Evolutionary conservation across 768 basidiomycete genomes (phyloP).

Genomic region (Rhodotorula paludigena): DNA sequence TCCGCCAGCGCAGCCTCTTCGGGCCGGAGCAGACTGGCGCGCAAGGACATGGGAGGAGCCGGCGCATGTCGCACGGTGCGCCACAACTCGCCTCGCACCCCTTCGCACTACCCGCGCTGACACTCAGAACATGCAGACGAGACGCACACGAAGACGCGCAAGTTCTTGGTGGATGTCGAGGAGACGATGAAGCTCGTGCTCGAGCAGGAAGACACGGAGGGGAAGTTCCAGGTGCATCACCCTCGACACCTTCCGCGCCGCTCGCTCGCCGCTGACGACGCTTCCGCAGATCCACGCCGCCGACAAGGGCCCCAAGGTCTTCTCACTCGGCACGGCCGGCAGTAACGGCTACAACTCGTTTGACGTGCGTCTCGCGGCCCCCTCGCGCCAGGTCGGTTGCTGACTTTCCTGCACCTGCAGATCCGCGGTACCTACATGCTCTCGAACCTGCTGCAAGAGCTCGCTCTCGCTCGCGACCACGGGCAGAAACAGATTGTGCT

Average conservation of each 20-base stretch:
- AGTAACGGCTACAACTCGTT: slow-evolving; percentile 98
- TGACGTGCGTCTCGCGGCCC: slow-evolving; percentile 65
- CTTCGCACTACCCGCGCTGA: too few relatives aligned
- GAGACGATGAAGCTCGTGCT: slow-evolving; percentile 94
- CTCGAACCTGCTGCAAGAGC: slow-evolving; percentile 96
- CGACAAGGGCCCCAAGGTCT: slow-evolving; percentile 92
- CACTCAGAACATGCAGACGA: slow-evolving; percentile 53
- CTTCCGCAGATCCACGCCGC: slow-evolving; percentile 69
- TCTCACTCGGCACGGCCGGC: slow-evolving; percentile 91
- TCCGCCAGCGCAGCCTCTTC: slow-evolving; percentile 26
- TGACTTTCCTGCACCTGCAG: background rate
- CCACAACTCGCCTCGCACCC: background rate
- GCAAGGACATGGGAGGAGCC: background rate
- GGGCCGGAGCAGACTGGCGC: slow-evolving; percentile 8
- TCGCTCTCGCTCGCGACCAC: slow-evolving; percentile 92
- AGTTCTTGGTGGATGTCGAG: slow-evolving; percentile 95
- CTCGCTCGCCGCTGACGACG: background rate
- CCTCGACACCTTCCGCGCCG: too few relatives aligned
- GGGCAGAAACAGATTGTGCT: slow-evolving; percentile 92
- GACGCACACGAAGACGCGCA: slow-evolving; percentile 64
- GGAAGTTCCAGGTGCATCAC: slow-evolving; percentile 60
- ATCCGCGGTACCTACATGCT: slow-evolving; percentile 95
- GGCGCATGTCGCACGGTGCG: slow-evolving; percentile 38
- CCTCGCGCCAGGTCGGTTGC: background rate
- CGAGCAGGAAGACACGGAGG: slow-evolving; percentile 96